These are phyloP conservation scores for Aspergillus fijiensis DNA, from an alignment of 2,329 filamentous ascomycete genomes.

Conservation along the genomic window DNA sequence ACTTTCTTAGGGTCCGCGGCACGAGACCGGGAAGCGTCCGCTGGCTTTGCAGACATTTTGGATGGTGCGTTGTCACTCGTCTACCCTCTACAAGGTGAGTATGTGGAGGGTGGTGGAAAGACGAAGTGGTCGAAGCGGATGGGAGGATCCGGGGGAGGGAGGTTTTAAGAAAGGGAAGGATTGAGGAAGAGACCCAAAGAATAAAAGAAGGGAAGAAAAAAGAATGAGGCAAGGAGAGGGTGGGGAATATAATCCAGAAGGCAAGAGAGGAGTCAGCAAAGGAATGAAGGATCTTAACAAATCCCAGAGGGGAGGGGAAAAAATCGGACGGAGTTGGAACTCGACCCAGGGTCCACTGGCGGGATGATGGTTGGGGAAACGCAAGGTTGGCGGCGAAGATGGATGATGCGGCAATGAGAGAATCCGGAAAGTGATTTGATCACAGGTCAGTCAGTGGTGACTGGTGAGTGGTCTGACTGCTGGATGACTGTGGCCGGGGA, in stretches of 20 bases:
- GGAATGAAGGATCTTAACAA: slow-evolving; percentile 3
- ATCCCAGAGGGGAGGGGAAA: slow-evolving; percentile 3
- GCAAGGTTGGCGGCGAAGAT: slow-evolving; percentile 12
- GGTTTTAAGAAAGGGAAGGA: slow-evolving; percentile 9
- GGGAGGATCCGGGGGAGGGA: slow-evolving; percentile 4
- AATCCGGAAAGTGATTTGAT: background rate
- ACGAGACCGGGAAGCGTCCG: slow-evolving; percentile 34
- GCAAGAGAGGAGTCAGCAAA: background rate
- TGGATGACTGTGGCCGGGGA: slow-evolving; percentile 9
- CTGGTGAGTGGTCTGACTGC: slow-evolving; percentile 11
- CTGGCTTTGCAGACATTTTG: slow-evolving; percentile 39
- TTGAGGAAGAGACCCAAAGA: slow-evolving; percentile 9
- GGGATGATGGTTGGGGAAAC: slow-evolving; percentile 24
- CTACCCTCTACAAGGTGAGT: background rate
- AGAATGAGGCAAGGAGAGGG: slow-evolving; percentile 1
- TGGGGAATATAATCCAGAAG: slow-evolving; percentile 7
- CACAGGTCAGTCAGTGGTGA: background rate
- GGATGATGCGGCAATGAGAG: slow-evolving; percentile 7
- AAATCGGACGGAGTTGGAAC: slow-evolving; percentile 15
- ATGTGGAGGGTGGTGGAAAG: background rate
- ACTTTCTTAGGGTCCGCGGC: slow-evolving; percentile 62
- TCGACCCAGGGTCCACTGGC: slow-evolving; percentile 18
- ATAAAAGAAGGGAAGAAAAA: slow-evolving; percentile 14
- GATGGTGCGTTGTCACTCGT: background rate
- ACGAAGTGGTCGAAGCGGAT: background rate